phyloP scores from a whole-genome alignment of 2,329 filamentous ascomycete species.

The Scedosporium apiospermum region DNA sequence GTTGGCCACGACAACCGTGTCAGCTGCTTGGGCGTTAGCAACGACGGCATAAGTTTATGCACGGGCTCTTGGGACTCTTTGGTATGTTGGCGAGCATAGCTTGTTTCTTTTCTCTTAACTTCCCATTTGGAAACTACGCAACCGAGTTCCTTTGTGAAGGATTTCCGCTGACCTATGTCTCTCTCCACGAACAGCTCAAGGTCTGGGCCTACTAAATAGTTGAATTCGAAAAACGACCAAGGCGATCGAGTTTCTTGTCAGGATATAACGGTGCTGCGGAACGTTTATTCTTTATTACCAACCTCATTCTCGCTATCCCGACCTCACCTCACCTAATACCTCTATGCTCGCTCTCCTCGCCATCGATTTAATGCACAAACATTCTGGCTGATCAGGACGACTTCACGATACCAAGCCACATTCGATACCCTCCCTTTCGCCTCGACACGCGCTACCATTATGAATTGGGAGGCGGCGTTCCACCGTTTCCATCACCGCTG shows the following conservation, averaged over 20 bases:
- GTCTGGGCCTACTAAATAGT: slow-evolving; percentile 67
- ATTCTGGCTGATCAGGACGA: slow-evolving; percentile 2
- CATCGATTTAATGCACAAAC: slow-evolving; percentile 4
- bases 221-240: background rate
- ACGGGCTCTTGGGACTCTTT: slow-evolving; percentile 99
- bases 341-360: slow-evolving; percentile 7
- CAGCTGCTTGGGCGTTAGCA: slow-evolving; percentile 96
- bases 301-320: slow-evolving; percentile 9
- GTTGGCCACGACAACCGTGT: slow-evolving; percentile 98
- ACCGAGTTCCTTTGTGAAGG: slow-evolving; percentile 17
- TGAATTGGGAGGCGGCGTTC: background rate
- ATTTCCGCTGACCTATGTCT: slow-evolving; percentile 23
- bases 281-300: slow-evolving; percentile 6
- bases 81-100: slow-evolving; percentile 51
- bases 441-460: background rate
- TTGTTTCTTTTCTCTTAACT: background rate
- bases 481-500: background rate
- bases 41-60: slow-evolving; percentile 97
- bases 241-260: slow-evolving; percentile 3
- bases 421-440: background rate
- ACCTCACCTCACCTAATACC: slow-evolving; percentile 6
- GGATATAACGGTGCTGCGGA: slow-evolving; percentile 5
- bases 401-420: slow-evolving; percentile 5
- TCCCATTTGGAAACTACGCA: slow-evolving; percentile 30
- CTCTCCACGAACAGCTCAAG: slow-evolving; percentile 54